Conservation (phyloP, 805 yeast species). For the Ogataea chonburiensis region DNA sequence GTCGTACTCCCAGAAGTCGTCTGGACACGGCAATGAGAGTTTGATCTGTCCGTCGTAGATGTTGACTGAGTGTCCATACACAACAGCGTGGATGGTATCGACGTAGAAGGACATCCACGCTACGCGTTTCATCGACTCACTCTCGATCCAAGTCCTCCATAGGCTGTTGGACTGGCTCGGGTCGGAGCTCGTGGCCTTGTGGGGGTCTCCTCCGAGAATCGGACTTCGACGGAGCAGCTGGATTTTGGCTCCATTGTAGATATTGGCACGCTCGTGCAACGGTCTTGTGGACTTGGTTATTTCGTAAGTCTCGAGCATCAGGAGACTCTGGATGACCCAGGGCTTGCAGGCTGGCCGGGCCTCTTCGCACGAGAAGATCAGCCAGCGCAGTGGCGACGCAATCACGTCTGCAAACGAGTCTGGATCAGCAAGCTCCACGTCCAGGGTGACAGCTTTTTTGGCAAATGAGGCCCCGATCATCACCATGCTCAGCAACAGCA, state of each 20-base stretch:
- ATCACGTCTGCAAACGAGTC: constrained; percentile 36
- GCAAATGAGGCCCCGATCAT: constrained; percentile 47
- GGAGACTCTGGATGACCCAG: constrained; percentile 50
- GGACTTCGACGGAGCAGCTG: constrained; percentile 51
- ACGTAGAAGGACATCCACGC: constrained; percentile 74
- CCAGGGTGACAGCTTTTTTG: constrained; percentile 5
- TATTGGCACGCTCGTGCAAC: constrained; percentile 50
- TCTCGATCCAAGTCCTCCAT: constrained; percentile 67
- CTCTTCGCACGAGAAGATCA: constrained; percentile 43
- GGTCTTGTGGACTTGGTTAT: constrained; percentile 42
- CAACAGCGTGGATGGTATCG: constrained; percentile 69
- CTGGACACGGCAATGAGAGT: constrained; percentile 56
- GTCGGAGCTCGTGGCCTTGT: constrained; percentile 32
- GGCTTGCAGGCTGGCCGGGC: constrained; percentile 46
- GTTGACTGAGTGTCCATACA: constrained; percentile 64
- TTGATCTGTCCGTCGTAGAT: constrained; percentile 53
- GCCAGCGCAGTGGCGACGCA: constrained; percentile 44
- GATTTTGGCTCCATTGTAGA: constrained; percentile 52
- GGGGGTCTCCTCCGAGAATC: constrained; percentile 42
- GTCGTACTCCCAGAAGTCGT: constrained; percentile 46
- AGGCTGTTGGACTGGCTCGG: constrained; percentile 20
- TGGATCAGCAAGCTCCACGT: constrained; percentile 13
- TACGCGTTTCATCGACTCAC: constrained; percentile 69
- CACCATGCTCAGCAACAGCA: constrained; percentile 54
- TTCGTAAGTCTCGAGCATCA: constrained; percentile 48